These are phyloP conservation scores for Hanseniaspora taiwanica DNA, from an alignment of 805 yeast species.

Conservation along the genomic window DNA sequence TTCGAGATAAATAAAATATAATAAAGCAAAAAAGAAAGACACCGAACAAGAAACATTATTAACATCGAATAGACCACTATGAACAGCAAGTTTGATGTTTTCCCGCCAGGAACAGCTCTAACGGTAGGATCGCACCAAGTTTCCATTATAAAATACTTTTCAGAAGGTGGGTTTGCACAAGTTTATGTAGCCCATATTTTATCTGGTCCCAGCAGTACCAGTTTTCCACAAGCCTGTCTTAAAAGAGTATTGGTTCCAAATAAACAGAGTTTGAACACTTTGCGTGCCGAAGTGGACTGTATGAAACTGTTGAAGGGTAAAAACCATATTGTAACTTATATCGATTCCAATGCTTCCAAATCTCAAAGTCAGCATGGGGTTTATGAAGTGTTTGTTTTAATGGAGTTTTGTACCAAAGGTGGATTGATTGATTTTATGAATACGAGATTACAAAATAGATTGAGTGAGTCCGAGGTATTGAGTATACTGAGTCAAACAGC, in stretches of 20 bases:
- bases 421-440: constrained; percentile 76
- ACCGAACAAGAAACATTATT: not conserved
- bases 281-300: constrained; percentile 93
- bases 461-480: constrained; percentile 56
- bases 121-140: constrained; percentile 77
- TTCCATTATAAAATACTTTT: constrained; percentile 54
- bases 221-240: constrained; percentile 55
- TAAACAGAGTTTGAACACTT: constrained; percentile 64
- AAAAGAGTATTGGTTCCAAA: constrained; percentile 94
- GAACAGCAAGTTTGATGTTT: constrained; percentile 45
- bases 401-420: constrained; percentile 68
- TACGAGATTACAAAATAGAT: constrained; percentile 47
- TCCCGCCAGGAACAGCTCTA: constrained; percentile 61
- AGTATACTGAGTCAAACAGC: constrained; percentile 57
- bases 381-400: constrained; percentile 64
- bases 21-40: no score
- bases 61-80: not conserved
- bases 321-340: constrained; percentile 72
- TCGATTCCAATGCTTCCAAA: constrained; percentile 90
- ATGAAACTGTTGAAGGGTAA: constrained; percentile 81
- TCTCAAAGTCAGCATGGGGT: constrained; percentile 35
- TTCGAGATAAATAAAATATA: no score
- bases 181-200: constrained; percentile 69
- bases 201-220: constrained; percentile 40
- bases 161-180: constrained; percentile 93